Evolutionary conservation across 352 stramenopile species (phyloP).

Genomic region (Phytopythium vexans): DNA sequence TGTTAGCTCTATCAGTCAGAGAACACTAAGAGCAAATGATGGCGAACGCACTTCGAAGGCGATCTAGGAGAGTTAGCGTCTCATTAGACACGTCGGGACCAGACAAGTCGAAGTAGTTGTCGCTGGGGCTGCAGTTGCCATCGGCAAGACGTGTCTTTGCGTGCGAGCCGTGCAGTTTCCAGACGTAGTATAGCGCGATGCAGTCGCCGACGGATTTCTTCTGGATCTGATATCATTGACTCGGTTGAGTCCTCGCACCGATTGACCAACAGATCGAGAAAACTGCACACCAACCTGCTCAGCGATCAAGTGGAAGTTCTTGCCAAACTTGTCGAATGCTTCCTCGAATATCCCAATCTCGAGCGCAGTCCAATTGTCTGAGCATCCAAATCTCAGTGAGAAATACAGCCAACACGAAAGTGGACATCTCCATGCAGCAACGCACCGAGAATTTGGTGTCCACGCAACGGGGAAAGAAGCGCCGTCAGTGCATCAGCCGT

Average conservation of each 20-base stretch:
- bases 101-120: slow-evolving; percentile 49
- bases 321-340: slow-evolving; percentile 66
- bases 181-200: slow-evolving; percentile 85
- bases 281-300: slow-evolving; percentile 24
- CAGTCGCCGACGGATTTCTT: slow-evolving; percentile 61
- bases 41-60: slow-evolving; percentile 50
- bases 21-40: not conserved
- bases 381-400: slow-evolving; percentile 1
- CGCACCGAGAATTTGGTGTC: slow-evolving; percentile 66
- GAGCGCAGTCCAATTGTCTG: slow-evolving; percentile 73
- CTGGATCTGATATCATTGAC: slow-evolving; percentile 30
- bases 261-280: too few relatives aligned
- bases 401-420: not conserved
- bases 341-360: slow-evolving; percentile 82
- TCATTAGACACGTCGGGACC: slow-evolving; percentile 52
- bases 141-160: slow-evolving; percentile 21
- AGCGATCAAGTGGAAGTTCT: slow-evolving; percentile 76
- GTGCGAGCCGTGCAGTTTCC: slow-evolving; percentile 76
- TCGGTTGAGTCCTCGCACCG: too few relatives aligned
- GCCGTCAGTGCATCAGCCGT: slow-evolving; percentile 69
- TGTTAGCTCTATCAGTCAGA: not conserved
- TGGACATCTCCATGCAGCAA: not conserved
- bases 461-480: slow-evolving; percentile 62
- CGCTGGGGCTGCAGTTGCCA: slow-evolving; percentile 27
- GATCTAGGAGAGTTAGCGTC: slow-evolving; percentile 58